Evolutionary conservation across 768 basidiomycete species (phyloP).

Genomic region (Pleurotus sapidus): DNA sequence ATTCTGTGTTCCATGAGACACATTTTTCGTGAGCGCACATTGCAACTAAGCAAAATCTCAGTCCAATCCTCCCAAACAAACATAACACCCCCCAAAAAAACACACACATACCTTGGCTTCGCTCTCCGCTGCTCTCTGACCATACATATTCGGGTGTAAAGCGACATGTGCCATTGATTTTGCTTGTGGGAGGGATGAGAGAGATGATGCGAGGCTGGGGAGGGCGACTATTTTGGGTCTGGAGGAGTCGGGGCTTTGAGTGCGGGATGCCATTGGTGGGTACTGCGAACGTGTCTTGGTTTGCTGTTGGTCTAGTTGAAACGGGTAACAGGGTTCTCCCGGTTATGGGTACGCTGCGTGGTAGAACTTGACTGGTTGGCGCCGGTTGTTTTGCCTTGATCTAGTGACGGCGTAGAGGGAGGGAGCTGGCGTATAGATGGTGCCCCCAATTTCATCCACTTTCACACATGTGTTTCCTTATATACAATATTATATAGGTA

Average conservation of each 20-base stretch:
- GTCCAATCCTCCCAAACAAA: constrained; percentile 5
- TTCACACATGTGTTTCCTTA: too few species aligned
- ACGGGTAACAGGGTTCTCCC: too few species aligned
- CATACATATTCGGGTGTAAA: constrained; percentile 70
- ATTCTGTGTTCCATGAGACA: constrained; percentile 30
- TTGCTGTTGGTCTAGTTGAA: too few species aligned
- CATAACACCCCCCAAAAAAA: not conserved
- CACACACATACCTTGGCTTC: constrained; percentile 61
- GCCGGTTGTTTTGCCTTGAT: too few species aligned
- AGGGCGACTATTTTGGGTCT: constrained; percentile 54
- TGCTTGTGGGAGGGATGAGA: constrained; percentile 69
- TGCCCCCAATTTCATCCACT: too few species aligned
- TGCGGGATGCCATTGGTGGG: constrained; percentile 28
- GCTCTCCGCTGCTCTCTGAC: constrained; percentile 64
- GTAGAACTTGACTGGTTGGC: too few species aligned
- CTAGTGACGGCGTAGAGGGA: too few species aligned
- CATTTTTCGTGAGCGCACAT: constrained; percentile 59
- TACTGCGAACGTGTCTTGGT: too few species aligned
- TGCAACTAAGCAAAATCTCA: constrained; percentile 39
- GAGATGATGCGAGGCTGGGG: constrained; percentile 65
- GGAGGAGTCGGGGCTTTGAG: constrained; percentile 39
- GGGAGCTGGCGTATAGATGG: too few species aligned
- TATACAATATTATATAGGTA: too few species aligned
- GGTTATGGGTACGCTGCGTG: too few species aligned
- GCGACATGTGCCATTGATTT: constrained; percentile 65